phyloP scores from a whole-genome alignment of 345 rosid genomes.

The Acer yangbiense region DNA sequence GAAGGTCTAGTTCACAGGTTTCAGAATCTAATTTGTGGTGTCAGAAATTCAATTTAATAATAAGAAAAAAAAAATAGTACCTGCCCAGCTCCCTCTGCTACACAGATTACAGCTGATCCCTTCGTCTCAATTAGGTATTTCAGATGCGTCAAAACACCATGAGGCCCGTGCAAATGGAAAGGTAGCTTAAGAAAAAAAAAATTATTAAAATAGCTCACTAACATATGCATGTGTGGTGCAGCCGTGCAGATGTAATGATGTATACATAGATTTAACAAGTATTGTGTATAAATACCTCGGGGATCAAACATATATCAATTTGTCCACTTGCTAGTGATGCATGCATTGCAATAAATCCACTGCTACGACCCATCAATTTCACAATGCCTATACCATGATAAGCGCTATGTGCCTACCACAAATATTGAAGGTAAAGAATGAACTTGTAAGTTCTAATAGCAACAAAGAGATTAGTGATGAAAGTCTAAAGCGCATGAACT shows the following conservation, averaged over 20 bases:
- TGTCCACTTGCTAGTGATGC: conserved; percentile 98
- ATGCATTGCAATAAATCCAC: conserved; percentile 99
- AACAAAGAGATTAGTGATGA: conserved; percentile 14
- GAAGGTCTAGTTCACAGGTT: conserved; percentile 2
- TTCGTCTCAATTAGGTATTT: conserved; percentile 89
- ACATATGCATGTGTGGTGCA: no score
- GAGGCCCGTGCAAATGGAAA: conserved; percentile 81
- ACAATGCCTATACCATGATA: conserved; percentile 94
- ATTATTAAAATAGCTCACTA: conserved; percentile 12
- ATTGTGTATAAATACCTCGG: conserved; percentile 66
- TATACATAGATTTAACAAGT: neutral
- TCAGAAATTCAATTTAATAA: neutral
- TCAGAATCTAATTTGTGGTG: neutral
- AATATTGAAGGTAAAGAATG: conserved; percentile 11
- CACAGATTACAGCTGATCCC: conserved; percentile 96
- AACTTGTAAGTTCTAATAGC: conserved; percentile 1
- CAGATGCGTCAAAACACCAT: conserved; percentile 86
- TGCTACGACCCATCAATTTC: conserved; percentile 98
- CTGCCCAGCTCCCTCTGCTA: conserved; percentile 99
- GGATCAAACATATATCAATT: conserved; percentile 94
- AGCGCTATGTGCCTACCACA: conserved; percentile 86
- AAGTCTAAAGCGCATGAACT: conserved; percentile 3
- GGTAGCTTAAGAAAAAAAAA: conserved; percentile 57
- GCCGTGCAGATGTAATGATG: neutral
- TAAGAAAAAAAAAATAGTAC: conserved; percentile 33